phyloP scores from a whole-genome alignment of 495 filamentous ascomycete genomes.

The Barbatosphaeria neglecta region DNA sequence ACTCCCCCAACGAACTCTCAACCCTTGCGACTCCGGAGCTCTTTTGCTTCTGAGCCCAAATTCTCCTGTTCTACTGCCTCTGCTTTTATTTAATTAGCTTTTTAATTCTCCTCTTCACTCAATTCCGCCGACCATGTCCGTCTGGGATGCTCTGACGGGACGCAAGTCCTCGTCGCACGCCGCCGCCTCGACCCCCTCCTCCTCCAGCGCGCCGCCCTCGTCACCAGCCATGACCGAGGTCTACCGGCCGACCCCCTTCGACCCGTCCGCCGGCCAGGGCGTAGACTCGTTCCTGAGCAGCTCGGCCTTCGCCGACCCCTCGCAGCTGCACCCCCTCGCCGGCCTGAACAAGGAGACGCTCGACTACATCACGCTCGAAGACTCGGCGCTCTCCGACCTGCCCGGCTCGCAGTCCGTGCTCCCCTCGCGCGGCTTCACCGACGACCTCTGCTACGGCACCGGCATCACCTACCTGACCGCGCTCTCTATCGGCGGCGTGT shows the following conservation, averaged over 20 bases:
- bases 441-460: constrained; percentile 95
- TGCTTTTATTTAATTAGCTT: not conserved
- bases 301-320: constrained; percentile 66
- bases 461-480: constrained; percentile 85
- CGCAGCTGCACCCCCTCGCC: constrained; percentile 83
- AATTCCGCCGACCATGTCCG: constrained; percentile 41
- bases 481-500: constrained; percentile 75
- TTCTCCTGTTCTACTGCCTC: not conserved
- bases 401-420: constrained; percentile 76
- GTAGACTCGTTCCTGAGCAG: constrained; percentile 68
- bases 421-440: constrained; percentile 91
- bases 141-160: constrained; percentile 83
- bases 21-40: too few species aligned
- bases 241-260: constrained; percentile 49
- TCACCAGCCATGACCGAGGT: constrained; percentile 24
- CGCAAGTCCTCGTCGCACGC: constrained; percentile 51
- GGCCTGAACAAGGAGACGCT: constrained; percentile 84
- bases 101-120: not conserved
- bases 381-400: constrained; percentile 77
- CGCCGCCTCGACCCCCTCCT: constrained; percentile 20
- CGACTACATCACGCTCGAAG: constrained; percentile 89
- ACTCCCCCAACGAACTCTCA: too few species aligned
- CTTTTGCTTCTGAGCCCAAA: not conserved
- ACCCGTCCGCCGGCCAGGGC: constrained; percentile 60
- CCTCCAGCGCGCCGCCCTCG: constrained; percentile 15